A percentile compares a stretch with the other conserved stretches of the same genome.
Evolutionary conservation across 2,329 filamentous ascomycete species (phyloP).

Genomic region (Moelleriella libera): DNA sequence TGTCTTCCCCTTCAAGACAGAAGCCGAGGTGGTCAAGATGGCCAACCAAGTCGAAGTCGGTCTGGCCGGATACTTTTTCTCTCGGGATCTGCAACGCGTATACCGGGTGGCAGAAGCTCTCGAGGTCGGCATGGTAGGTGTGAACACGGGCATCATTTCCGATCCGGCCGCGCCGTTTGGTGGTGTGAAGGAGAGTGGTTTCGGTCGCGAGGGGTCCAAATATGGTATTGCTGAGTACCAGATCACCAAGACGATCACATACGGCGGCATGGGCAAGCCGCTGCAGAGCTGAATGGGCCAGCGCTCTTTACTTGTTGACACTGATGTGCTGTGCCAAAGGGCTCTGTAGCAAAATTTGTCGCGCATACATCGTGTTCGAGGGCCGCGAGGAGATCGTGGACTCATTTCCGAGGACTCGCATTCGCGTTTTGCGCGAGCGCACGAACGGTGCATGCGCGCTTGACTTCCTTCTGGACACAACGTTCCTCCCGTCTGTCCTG

Average conservation of each 20-base stretch:
- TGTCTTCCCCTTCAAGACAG: conserved; percentile 75
- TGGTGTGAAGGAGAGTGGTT: conserved; percentile 71
- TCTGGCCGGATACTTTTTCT: conserved; percentile 90
- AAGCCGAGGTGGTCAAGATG: conserved; percentile 72
- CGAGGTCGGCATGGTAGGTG: conserved; percentile 78
- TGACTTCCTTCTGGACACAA: too few relatives aligned
- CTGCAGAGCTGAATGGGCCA: conserved; percentile 24
- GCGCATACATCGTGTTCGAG: too few relatives aligned
- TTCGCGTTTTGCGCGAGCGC: too few relatives aligned
- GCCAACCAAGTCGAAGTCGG: conserved; percentile 79
- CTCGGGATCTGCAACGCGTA: conserved; percentile 43
- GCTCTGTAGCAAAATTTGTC: too few relatives aligned
- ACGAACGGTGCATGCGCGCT: too few relatives aligned
- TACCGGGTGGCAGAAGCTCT: conserved; percentile 52
- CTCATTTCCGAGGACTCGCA: too few relatives aligned
- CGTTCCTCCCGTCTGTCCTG: too few relatives aligned
- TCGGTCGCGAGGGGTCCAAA: conserved; percentile 64
- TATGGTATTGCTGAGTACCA: conserved; percentile 69
- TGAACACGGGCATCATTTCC: conserved; percentile 60
- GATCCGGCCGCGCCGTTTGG: conserved; percentile 53
- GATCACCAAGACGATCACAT: conserved; percentile 51
- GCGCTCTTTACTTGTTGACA: too few relatives aligned
- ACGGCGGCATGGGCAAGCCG: conserved; percentile 40
- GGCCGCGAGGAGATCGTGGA: too few relatives aligned
- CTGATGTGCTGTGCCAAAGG: too few relatives aligned